phyloP scores from a whole-genome alignment of 495 filamentous ascomycete genomes.

The Podospora anserina region DNA sequence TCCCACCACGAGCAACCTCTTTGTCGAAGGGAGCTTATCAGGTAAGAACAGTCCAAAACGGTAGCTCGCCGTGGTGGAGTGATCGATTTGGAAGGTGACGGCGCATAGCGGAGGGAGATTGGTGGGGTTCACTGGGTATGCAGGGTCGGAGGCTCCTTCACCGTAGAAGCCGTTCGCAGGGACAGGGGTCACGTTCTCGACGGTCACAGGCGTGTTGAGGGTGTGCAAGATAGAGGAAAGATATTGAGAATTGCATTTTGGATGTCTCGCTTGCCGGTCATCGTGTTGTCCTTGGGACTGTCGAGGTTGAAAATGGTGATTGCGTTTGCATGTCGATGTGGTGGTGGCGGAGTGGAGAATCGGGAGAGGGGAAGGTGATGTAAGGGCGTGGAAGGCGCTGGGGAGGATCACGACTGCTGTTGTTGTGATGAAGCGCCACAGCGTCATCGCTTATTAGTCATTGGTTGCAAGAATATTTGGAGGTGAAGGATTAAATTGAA shows the following conservation, averaged over 20 bases:
- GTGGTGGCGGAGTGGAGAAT: background rate
- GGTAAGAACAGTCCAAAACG: constrained; percentile 54
- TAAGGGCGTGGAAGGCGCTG: background rate
- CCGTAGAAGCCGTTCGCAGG: constrained; percentile 34
- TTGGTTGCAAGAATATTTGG: too few species aligned
- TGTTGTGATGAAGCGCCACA: too few species aligned
- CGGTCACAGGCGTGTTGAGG: background rate
- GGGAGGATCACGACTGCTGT: background rate
- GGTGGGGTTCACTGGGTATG: constrained; percentile 45
- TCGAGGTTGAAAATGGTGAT: background rate
- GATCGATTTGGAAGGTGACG: constrained; percentile 44
- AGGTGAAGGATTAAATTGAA: too few species aligned
- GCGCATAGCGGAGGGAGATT: constrained; percentile 49
- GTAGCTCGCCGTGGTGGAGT: constrained; percentile 41
- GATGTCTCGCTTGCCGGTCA: background rate
- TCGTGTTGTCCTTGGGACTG: background rate
- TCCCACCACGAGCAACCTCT: constrained; percentile 41
- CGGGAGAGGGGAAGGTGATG: background rate
- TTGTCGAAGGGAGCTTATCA: constrained; percentile 39
- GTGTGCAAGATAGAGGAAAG: background rate
- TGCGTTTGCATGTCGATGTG: background rate
- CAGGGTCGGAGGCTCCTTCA: constrained; percentile 37
- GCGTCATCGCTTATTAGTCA: too few species aligned
- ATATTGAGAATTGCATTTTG: background rate
- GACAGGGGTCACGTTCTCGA: constrained; percentile 35